phyloP scores from a whole-genome alignment of 441 rosid species.

The Cnidoscolus chayamansa region DNA sequence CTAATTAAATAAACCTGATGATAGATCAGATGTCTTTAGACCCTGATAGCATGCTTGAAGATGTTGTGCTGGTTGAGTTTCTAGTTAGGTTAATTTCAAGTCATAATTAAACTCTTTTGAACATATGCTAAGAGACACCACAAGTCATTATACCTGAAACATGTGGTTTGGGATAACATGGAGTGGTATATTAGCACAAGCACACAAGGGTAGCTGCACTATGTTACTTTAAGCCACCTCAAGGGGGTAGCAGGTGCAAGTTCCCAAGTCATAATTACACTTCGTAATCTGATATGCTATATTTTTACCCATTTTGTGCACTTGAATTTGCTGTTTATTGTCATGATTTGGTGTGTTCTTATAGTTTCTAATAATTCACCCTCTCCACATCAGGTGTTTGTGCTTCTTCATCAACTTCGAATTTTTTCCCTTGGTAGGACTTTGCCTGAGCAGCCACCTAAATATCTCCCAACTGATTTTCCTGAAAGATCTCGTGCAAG shows the following conservation, averaged over 20 bases:
- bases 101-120: no score
- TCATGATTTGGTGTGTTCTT: neutral
- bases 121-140: no score
- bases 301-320: neutral
- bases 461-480: constrained; percentile 41
- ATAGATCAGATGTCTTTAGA: neutral
- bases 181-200: no score
- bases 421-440: constrained; percentile 69
- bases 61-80: neutral
- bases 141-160: no score
- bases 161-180: no score
- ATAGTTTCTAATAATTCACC: constrained; percentile 11
- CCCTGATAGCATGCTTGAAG: neutral
- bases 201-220: no score
- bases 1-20: neutral
- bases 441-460: constrained; percentile 78
- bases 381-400: constrained; percentile 59
- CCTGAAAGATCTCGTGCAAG: constrained; percentile 60
- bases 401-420: constrained; percentile 87
- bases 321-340: neutral
- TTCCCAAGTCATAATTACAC: neutral
- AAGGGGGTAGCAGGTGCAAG: no score
- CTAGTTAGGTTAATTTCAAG: neutral
- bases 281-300: neutral
- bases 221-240: no score